Evolutionary conservation across 805 yeast genomes (phyloP).

Genomic region (Myxozyma lipomycoides): DNA sequence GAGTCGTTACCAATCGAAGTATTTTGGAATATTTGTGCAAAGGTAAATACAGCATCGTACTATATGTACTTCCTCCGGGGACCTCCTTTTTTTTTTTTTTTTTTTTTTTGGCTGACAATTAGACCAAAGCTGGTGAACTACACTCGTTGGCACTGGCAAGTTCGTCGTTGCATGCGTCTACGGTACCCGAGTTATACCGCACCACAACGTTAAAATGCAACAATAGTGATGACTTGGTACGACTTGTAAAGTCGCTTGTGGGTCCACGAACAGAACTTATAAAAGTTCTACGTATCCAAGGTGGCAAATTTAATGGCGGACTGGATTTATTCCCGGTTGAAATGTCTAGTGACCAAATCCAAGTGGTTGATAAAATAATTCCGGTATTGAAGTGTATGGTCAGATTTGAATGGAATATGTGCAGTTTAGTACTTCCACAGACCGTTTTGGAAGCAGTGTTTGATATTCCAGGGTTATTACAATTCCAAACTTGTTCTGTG

Average conservation of each 20-base stretch:
- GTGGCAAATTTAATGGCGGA: background rate
- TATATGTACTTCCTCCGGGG: too few relatives aligned
- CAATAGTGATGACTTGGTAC: constrained; percentile 3
- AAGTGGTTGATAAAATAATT: too few relatives aligned
- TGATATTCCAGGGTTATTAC: background rate
- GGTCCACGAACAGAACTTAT: background rate
- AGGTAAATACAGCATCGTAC: constrained; percentile 4
- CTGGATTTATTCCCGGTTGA: background rate
- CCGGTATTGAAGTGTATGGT: too few relatives aligned
- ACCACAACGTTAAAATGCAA: constrained; percentile 9
- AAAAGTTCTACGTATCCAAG: background rate
- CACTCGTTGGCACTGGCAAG: constrained; percentile 11
- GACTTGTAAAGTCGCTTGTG: background rate
- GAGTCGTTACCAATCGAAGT: constrained; percentile 20
- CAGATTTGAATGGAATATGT: too few relatives aligned
- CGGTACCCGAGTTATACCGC: constrained; percentile 21
- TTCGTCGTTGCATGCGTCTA: constrained; percentile 5
- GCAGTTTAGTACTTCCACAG: too few relatives aligned
- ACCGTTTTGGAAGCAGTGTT: background rate
- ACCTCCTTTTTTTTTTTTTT: too few relatives aligned
- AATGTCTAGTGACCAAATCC: too few relatives aligned
- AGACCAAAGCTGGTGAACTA: constrained; percentile 7
- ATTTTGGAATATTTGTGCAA: constrained; percentile 21
- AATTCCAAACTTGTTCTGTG: constrained; percentile 19
- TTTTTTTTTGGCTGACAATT: background rate